Conservation (phyloP, 2,329 filamentous ascomycete species). For the Fusarium coicis region DNA sequence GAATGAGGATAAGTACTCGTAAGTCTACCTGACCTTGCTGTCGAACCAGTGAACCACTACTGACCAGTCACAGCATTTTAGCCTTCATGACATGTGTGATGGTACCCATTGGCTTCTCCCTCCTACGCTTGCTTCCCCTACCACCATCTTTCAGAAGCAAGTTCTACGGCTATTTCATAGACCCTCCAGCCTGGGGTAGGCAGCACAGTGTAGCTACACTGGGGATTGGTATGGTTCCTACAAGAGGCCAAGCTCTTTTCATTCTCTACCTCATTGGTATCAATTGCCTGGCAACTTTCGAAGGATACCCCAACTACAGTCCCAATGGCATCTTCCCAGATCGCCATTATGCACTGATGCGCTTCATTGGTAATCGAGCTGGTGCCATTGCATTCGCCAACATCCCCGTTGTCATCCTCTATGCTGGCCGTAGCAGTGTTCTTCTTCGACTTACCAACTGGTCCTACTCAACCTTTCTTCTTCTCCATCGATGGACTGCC, state of each 20-base stretch:
- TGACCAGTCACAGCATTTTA: too few relatives aligned
- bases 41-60: too few relatives aligned
- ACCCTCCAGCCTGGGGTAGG: slow-evolving; percentile 42
- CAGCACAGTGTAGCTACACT: slow-evolving; percentile 39
- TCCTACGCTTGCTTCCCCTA: slow-evolving; percentile 36
- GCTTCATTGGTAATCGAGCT: slow-evolving; percentile 53
- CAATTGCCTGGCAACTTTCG: slow-evolving; percentile 50
- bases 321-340: slow-evolving; percentile 47
- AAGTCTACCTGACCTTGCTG: too few relatives aligned
- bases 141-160: slow-evolving; percentile 20
- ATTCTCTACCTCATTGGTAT: slow-evolving; percentile 53
- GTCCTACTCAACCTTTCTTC: slow-evolving; percentile 59
- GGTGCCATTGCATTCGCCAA: slow-evolving; percentile 55
- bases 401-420: slow-evolving; percentile 56
- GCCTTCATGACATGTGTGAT: slow-evolving; percentile 36
- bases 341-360: slow-evolving; percentile 43
- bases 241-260: slow-evolving; percentile 56
- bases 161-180: slow-evolving; percentile 45
- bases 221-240: slow-evolving; percentile 50
- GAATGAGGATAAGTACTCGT: slow-evolving; percentile 36
- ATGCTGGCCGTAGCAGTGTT: slow-evolving; percentile 58
- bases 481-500: slow-evolving; percentile 62
- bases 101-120: slow-evolving; percentile 35
- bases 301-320: slow-evolving; percentile 42
- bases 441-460: slow-evolving; percentile 61